Evolutionary conservation across 1,139 yeast genomes (phyloP), one percentile per base, ranked within the genome.

Genomic region (Candida sp.): DNA sequence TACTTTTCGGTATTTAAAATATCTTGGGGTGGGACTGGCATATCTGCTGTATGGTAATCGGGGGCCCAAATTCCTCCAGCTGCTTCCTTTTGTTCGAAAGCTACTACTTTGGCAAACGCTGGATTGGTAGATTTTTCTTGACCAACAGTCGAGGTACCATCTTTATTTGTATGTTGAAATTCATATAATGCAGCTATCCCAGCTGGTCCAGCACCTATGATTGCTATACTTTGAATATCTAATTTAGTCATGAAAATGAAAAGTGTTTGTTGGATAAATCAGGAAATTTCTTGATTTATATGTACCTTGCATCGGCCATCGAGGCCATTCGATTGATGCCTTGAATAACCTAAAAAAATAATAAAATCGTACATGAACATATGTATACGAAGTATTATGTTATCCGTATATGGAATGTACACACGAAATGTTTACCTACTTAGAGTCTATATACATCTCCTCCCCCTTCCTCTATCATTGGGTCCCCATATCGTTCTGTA

Each of bases 31-130:
- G 71, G 72, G 5, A 59, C 50, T 3, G 51, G 54, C 12, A 58
- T 56, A 45, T 65, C 73, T 1, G 64, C 48, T 4, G 54, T 42
- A 9, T 49, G 45, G n/a, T 49, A 49, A 3, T 56, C 48, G 1
- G 68, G 63, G 8, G 64, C 54, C 73, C 73, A 68, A 29, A 66
- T 60, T 0, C 73, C 73, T 7, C 73, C 73, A 4, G 68, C 60
- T 22, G 49, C 47, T 25, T 50, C 53, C 42, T 63, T 62, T 43
- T 63, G 70, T 49, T 68, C 73, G 51, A 67, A 68, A 1, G 58
- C 70, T 4, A 64, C 69, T 12, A 66, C 48, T 30, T 57, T 55
- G 15, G 58, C 45, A 45, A 68, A 68, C 35, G 54, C 56, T 1
- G 57, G 54, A 22, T 53, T 35, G 7, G 39, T 35, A 2, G 66